Evolutionary conservation across 2,329 filamentous ascomycete species (phyloP).

Genomic region (Alternaria metachromatica): DNA sequence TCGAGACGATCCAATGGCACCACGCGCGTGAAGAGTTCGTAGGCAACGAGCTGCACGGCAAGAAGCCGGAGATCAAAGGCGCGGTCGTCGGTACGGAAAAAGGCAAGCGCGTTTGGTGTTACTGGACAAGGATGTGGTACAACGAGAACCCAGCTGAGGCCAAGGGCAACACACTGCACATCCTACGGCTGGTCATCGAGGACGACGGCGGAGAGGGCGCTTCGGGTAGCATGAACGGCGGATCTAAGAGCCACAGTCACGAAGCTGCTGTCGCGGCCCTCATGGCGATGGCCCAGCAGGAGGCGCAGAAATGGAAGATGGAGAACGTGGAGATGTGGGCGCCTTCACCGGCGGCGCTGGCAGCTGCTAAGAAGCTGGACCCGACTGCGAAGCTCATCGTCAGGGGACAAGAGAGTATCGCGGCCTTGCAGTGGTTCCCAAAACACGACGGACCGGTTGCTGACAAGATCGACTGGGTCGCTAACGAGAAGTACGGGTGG

Average conservation of each 20-base stretch:
- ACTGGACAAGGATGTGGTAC: constrained; percentile 72
- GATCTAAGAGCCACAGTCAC: constrained; percentile 21
- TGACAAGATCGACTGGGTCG: constrained; percentile 71
- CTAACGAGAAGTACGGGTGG: constrained; percentile 81
- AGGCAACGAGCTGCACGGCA: constrained; percentile 66
- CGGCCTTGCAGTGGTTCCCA: constrained; percentile 73
- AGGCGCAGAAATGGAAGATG: constrained; percentile 76
- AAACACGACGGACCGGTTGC: constrained; percentile 51
- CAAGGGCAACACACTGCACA: constrained; percentile 71
- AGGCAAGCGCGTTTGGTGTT: constrained; percentile 71
- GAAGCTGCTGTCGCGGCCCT: constrained; percentile 64
- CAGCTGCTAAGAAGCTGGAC: constrained; percentile 55
- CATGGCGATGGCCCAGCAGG: constrained; percentile 68
- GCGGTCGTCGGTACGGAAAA: constrained; percentile 64
- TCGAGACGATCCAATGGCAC: constrained; percentile 76
- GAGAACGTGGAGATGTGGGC: constrained; percentile 83
- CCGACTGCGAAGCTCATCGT: constrained; percentile 58
- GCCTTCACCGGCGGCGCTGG: constrained; percentile 62
- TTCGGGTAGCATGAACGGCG: constrained; percentile 29
- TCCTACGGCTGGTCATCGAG: constrained; percentile 73
- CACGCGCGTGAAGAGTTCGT: constrained; percentile 83
- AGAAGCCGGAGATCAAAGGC: constrained; percentile 69
- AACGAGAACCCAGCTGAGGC: constrained; percentile 61
- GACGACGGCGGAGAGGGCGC: constrained; percentile 49
- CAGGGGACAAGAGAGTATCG: constrained; percentile 71